Conservation (phyloP, 1,284 basidiomycete genomes). For the Caloboletus inedulis region DNA sequence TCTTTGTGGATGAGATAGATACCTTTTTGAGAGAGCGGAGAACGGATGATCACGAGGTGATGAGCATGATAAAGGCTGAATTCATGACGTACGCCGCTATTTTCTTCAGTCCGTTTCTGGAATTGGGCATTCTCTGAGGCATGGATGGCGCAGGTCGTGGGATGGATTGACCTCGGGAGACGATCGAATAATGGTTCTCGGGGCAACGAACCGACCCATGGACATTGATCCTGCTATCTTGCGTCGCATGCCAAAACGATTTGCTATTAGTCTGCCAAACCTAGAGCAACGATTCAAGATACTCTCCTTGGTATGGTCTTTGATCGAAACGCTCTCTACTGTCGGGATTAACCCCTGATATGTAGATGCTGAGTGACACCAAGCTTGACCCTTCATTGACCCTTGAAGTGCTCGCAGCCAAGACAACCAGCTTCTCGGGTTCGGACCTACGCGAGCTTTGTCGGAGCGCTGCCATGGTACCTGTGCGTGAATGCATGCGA, state of each 20-base stretch:
- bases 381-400: slow-evolving; percentile 65
- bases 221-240: slow-evolving; percentile 97
- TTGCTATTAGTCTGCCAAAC: slow-evolving; percentile 84
- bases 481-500: slow-evolving; percentile 84
- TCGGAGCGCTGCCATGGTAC: slow-evolving; percentile 88
- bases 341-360: neutral
- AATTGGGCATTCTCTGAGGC: neutral
- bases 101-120: neutral
- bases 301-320: slow-evolving; percentile 65
- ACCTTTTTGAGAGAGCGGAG: slow-evolving; percentile 88
- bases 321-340: neutral
- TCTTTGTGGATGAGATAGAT: slow-evolving; percentile 98
- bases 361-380: slow-evolving; percentile 82
- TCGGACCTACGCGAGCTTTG: slow-evolving; percentile 96
- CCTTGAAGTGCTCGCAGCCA: slow-evolving; percentile 64
- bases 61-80: slow-evolving; percentile 99
- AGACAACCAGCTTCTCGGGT: slow-evolving; percentile 81
- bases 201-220: slow-evolving; percentile 92
- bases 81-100: slow-evolving; percentile 86
- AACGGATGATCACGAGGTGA: slow-evolving; percentile 93
- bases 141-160: slow-evolving; percentile 67
- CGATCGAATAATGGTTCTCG: slow-evolving; percentile 89
- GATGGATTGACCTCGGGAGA: slow-evolving; percentile 89
- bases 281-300: slow-evolving; percentile 84
- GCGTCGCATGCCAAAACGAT: slow-evolving; percentile 97